Percentiles rank a stretch among this genome's conserved stretches.
phyloP scores from a whole-genome alignment of 2,329 filamentous ascomycete genomes.

The Fusarium sulawesiense region DNA sequence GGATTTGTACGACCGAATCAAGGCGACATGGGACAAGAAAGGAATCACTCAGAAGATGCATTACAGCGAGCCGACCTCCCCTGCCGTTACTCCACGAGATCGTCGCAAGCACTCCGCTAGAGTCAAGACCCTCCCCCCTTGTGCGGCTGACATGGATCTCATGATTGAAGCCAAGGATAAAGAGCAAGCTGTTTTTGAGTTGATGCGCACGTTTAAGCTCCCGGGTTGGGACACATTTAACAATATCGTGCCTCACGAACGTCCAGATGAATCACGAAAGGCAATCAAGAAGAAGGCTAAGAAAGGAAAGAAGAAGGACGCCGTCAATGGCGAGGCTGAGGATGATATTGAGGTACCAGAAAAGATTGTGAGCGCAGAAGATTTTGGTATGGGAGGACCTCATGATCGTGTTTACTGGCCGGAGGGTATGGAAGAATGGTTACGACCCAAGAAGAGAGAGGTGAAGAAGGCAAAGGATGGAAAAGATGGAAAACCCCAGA shows the following conservation, averaged over 20 bases:
- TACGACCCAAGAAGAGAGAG: slow-evolving; percentile 81
- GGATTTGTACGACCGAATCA: slow-evolving; percentile 78
- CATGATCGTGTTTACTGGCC: slow-evolving; percentile 91
- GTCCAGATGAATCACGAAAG: slow-evolving; percentile 76
- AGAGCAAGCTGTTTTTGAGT: slow-evolving; percentile 93
- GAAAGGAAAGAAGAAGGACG: slow-evolving; percentile 54
- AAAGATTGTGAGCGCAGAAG: slow-evolving; percentile 68
- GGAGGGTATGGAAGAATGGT: slow-evolving; percentile 88
- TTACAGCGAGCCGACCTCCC: slow-evolving; percentile 78
- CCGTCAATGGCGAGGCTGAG: slow-evolving; percentile 51
- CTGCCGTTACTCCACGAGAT: slow-evolving; percentile 79
- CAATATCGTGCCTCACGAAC: slow-evolving; percentile 80
- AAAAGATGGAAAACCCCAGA: slow-evolving; percentile 36
- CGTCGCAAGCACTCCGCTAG: slow-evolving; percentile 87
- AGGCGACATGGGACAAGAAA: slow-evolving; percentile 85
- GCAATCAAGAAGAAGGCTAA: slow-evolving; percentile 55
- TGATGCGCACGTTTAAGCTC: slow-evolving; percentile 89
- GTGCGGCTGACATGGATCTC: slow-evolving; percentile 85
- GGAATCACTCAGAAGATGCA: slow-evolving; percentile 95
- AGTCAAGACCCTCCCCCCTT: slow-evolving; percentile 84
- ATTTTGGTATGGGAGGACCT: slow-evolving; percentile 87
- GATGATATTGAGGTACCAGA: slow-evolving; percentile 53
- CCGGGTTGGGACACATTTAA: slow-evolving; percentile 82
- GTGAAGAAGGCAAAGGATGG: slow-evolving; percentile 59
- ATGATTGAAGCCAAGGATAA: slow-evolving; percentile 99